Percentiles rank a stretch among this genome's conserved stretches.
Evolutionary conservation across 768 basidiomycete species (phyloP).

Genomic region (Piloderma croceum): DNA sequence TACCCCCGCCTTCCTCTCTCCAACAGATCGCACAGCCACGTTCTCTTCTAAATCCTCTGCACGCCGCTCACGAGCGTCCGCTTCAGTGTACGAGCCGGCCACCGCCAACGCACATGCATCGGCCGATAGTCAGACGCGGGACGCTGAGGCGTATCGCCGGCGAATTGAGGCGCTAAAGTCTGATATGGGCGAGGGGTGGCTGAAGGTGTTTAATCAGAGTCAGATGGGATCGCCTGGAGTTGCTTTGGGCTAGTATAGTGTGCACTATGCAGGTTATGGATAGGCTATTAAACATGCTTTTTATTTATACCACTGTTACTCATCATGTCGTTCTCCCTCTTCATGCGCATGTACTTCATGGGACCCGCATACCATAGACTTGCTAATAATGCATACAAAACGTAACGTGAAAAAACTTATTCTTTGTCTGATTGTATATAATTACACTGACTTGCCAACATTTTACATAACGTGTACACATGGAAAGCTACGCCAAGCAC

Average conservation of each 20-base stretch:
- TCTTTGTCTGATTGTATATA: too few relatives aligned
- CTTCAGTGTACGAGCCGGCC: constrained; percentile 60
- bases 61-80: constrained; percentile 49
- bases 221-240: constrained; percentile 17
- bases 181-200: constrained; percentile 88
- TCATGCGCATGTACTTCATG: too few relatives aligned
- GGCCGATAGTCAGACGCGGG: constrained; percentile 31
- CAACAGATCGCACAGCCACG: constrained; percentile 23
- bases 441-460: too few relatives aligned
- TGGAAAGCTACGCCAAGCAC: too few relatives aligned
- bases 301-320: too few relatives aligned
- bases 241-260: not conserved
- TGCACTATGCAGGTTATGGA: too few relatives aligned
- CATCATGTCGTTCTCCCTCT: too few relatives aligned
- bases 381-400: too few relatives aligned
- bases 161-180: constrained; percentile 76
- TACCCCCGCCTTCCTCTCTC: constrained; percentile 12
- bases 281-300: too few relatives aligned
- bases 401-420: too few relatives aligned
- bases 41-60: constrained; percentile 36
- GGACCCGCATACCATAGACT: too few relatives aligned
- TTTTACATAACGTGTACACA: too few relatives aligned
- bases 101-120: constrained; percentile 15
- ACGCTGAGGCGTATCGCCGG: constrained; percentile 68
- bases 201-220: constrained; percentile 78